Base-by-base conservation (phyloP, 441 rosid genomes). In the Kokia cookei region DNA sequence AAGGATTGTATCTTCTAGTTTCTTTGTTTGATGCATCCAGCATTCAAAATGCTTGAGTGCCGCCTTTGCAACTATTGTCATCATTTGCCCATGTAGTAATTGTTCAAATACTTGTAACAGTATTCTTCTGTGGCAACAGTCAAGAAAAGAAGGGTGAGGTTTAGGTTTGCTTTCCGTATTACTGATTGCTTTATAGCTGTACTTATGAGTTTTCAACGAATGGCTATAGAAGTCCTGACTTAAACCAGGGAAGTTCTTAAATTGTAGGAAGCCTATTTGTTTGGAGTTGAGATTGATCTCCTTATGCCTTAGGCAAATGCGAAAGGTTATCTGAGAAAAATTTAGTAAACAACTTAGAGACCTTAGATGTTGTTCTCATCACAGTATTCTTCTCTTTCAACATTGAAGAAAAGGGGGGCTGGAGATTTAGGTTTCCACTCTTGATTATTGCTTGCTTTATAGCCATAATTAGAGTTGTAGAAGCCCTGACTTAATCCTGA, bases 221-320 rank as follows among this genome's bases (percentile, higher is more conserved):
- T 66, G 40, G 71, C 22, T 32, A 8, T 26, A 7, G 40, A 13
- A 47, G 37, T 22, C 53, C 42, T 26, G 40, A 66, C 22, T 43
- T 47, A 26, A 66, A 66, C 54, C 42, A 13, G 71, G n/a, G 70
- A 65, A 65, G 13, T 65, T 65, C 70, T 65, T 43, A 45, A 26
- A 66, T 26, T 66, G 19, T 66, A 12, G 24, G n/a, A 10, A 48
- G 43, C 59, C 59, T 68, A 51, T 29, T 29, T 50, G 59, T n/a
- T 67, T 29, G 11, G 72, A 26, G 32, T 58, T 24, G 55, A 47
- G 32, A 48, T 27, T 66, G 71, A 15, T 66, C 71, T 45, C 57
- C 17, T 14, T 48, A 47, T 66, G 57, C 17, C 13, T 13, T 66
- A 47, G 50, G 15, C 15, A 27, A 47, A 66, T 45, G 5, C 27